Conservation (phyloP, 345 rosid genomes). For the Melastoma malabathricum region DNA sequence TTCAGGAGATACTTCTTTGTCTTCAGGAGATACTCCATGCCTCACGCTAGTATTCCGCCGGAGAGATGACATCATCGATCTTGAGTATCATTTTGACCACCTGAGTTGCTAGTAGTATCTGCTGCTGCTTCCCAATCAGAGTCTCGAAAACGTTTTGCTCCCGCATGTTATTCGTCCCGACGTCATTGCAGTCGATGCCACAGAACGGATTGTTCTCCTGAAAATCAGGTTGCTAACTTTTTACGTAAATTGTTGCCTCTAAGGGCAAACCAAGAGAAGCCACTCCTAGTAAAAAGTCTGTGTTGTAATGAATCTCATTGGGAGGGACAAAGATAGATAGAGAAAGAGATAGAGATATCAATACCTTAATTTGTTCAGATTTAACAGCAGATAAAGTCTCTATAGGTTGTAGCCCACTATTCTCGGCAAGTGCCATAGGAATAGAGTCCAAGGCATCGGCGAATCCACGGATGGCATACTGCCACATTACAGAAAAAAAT, state of each 20-base stretch:
- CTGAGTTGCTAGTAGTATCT: constrained; percentile 91
- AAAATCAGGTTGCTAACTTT: constrained; percentile 1
- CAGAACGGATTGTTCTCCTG: constrained; percentile 76
- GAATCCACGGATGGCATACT: constrained; percentile 90
- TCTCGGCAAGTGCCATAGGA: constrained; percentile 96
- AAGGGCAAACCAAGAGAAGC: background rate
- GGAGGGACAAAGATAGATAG: background rate
- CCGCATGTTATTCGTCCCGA: constrained; percentile 84
- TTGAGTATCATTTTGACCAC: constrained; percentile 96
- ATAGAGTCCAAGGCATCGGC: constrained; percentile 85
- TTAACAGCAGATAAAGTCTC: constrained; percentile 91
- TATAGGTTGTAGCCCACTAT: constrained; percentile 91
- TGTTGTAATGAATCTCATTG: no score
- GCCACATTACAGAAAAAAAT: constrained; percentile 11
- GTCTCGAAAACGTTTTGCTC: constrained; percentile 89
- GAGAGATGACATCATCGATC: constrained; percentile 91
- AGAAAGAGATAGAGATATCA: background rate
- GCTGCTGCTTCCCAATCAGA: constrained; percentile 95
- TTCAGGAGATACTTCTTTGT: no score
- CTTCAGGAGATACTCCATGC: background rate
- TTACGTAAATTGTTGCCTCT: background rate
- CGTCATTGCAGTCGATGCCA: constrained; percentile 92
- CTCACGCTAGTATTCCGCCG: constrained; percentile 41
- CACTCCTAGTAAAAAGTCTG: background rate
- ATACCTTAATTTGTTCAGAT: constrained; percentile 84